Base-by-base conservation (phyloP, 306 rosid genomes). In the Glycine latifolia region DNA sequence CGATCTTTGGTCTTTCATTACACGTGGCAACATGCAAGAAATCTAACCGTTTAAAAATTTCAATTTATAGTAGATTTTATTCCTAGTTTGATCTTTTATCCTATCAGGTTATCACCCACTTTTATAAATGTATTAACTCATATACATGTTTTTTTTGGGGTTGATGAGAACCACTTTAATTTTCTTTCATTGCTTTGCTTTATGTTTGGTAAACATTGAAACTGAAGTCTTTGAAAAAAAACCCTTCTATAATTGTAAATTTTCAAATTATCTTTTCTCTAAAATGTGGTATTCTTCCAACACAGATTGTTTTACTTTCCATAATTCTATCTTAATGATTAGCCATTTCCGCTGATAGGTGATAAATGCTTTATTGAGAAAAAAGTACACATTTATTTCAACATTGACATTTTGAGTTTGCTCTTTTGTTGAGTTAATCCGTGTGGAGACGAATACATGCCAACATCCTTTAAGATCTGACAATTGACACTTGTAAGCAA, bases 391-490 rank as follows among this genome's bases (percentile, higher is more conserved):
- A 43, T 43, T 26, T 26, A 26, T 43, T 43, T 4, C 46, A 39
- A 43, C 43, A 20, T 17, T 66, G 77, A 6, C 77, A 62, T 66
- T 66, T 35, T 66, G 5, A 10, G 59, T 47, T 56, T 66, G 15
- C 3, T 46, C 75, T 43, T 39, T 12, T 59, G n/a, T 73, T 11
- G 20, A 47, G 20, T 50, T 43, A n/a, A 15, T 2, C 2, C n/a
- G 14, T n/a, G 52, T 67, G 73, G n/a, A 16, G 4, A 35, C 39
- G 0, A 35, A 44, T 3, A 43, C n/a, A 31, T 44, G 35, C 1
- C 35, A 67, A 67, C 4, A 9, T 15, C 35, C n/a, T 67, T 14
- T 4, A 44, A 44, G 8, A 53, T 7, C 3, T 0, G 14, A 16
- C 1, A 44, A 67, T 46, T 44, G 63, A 12, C 75, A 2, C 47